phyloP scores from a whole-genome alignment of 73 alveolate species.

The Paraurostyla sp. region DNA sequence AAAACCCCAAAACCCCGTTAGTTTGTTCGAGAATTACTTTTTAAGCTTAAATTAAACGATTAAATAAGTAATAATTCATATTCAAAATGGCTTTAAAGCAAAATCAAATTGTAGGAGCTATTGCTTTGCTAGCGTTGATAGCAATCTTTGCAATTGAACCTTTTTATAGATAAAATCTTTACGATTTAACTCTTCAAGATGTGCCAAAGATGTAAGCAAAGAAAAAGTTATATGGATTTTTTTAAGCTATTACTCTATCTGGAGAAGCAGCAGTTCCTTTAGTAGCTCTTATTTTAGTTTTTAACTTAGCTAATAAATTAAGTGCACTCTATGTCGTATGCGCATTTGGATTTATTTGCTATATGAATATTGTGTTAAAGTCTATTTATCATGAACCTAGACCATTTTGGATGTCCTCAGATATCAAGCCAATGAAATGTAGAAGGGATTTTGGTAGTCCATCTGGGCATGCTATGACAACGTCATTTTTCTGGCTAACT shows the following conservation, averaged over 20 bases:
- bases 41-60: no score
- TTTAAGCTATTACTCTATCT: constrained; percentile 8
- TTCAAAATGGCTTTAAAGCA: neutral
- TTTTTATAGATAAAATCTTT: constrained; percentile 32
- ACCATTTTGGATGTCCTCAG: constrained; percentile 56
- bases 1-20: no score
- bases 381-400: constrained; percentile 43
- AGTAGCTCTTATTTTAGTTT: neutral
- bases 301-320: constrained; percentile 5
- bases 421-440: constrained; percentile 38
- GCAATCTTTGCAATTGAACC: constrained; percentile 19
- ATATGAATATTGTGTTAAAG: neutral
- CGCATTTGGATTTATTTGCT: constrained; percentile 39
- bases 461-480: constrained; percentile 57
- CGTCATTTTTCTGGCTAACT: constrained; percentile 37
- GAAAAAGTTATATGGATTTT: constrained; percentile 21
- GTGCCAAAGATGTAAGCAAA: constrained; percentile 40
- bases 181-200: constrained; percentile 34
- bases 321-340: constrained; percentile 26
- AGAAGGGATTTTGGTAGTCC: constrained; percentile 65
- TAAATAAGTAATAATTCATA: no score
- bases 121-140: neutral
- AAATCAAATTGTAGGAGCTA: neutral
- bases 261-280: constrained; percentile 18
- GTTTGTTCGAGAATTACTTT: no score